These are phyloP conservation scores for Puccinia horiana DNA, from an alignment of 1,284 basidiomycete genomes.

Conservation along the genomic window DNA sequence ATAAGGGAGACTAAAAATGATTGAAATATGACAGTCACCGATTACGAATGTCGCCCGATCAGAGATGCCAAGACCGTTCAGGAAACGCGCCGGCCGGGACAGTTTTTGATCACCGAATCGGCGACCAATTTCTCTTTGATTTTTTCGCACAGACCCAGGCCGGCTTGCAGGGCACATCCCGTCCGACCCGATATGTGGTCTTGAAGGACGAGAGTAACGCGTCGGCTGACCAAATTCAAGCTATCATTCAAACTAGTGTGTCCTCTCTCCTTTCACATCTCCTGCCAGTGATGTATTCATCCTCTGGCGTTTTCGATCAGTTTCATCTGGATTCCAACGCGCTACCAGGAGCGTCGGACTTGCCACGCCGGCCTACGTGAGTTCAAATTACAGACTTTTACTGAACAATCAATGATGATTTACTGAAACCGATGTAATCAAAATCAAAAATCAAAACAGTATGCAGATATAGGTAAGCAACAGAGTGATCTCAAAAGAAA, in stretches of 20 bases:
- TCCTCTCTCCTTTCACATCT: not conserved
- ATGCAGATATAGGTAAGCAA: constrained; percentile 45
- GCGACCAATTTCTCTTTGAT: constrained; percentile 34
- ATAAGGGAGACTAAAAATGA: not conserved
- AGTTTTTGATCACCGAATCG: constrained; percentile 25
- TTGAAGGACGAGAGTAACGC: constrained; percentile 32
- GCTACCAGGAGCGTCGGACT: constrained; percentile 40
- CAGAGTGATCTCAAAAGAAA: no score
- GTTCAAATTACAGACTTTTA: not conserved
- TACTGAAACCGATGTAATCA: no score
- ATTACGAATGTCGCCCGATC: constrained; percentile 7
- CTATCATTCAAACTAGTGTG: constrained; percentile 25
- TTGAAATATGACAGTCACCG: constrained; percentile 9
- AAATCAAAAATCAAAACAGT: constrained; percentile 18
- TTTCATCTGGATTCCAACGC: constrained; percentile 35
- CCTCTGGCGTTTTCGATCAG: not conserved
- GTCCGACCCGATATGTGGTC: constrained; percentile 32
- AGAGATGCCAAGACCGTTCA: not conserved
- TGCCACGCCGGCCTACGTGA: constrained; percentile 39
- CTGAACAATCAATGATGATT: no score
- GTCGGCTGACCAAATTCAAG: constrained; percentile 28
- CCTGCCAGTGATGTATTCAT: not conserved
- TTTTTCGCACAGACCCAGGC: constrained; percentile 38
- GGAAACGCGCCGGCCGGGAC: constrained; percentile 45
- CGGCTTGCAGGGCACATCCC: constrained; percentile 41